These are phyloP conservation scores for Tuber melanosporum DNA, from an alignment of 495 filamentous ascomycete species.

Conservation along the genomic window DNA sequence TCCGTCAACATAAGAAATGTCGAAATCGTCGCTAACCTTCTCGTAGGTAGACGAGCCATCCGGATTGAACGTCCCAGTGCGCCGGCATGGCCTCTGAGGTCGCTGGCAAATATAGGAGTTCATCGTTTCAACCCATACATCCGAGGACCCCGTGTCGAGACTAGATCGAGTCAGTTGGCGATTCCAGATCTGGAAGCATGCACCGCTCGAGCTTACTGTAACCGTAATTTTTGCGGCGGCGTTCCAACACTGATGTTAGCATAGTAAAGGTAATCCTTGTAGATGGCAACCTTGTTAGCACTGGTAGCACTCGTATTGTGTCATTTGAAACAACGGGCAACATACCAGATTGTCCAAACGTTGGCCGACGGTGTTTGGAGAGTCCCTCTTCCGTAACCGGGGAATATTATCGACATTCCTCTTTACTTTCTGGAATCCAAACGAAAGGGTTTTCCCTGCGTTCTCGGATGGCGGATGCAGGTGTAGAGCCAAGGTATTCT, in stretches of 20 bases:
- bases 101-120: conserved; percentile 55
- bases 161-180: conserved; percentile 15
- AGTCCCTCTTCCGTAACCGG: conserved; percentile 20
- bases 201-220: conserved; percentile 47
- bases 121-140: conserved; percentile 77
- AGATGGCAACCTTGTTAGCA: conserved; percentile 2
- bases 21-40: conserved; percentile 71
- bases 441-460: conserved; percentile 31
- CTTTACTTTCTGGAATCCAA: conserved; percentile 39
- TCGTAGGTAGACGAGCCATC: conserved; percentile 74
- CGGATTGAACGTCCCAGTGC: conserved; percentile 62
- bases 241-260: conserved; percentile 68
- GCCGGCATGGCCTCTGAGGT: conserved; percentile 48
- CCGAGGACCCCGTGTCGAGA: conserved; percentile 79
- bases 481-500: conserved; percentile 16
- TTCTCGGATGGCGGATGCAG: conserved; percentile 16
- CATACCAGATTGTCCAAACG: conserved; percentile 39
- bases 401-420: conserved; percentile 38
- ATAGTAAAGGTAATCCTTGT: conserved; percentile 60
- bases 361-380: conserved; percentile 29
- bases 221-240: conserved; percentile 55
- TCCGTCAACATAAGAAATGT: conserved; percentile 87
- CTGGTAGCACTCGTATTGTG: background rate
- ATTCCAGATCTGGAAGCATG: background rate
- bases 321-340: background rate